These are phyloP conservation scores for Aspergillus mulundensis DNA, from an alignment of 495 filamentous ascomycete species.

Conservation along the genomic window DNA sequence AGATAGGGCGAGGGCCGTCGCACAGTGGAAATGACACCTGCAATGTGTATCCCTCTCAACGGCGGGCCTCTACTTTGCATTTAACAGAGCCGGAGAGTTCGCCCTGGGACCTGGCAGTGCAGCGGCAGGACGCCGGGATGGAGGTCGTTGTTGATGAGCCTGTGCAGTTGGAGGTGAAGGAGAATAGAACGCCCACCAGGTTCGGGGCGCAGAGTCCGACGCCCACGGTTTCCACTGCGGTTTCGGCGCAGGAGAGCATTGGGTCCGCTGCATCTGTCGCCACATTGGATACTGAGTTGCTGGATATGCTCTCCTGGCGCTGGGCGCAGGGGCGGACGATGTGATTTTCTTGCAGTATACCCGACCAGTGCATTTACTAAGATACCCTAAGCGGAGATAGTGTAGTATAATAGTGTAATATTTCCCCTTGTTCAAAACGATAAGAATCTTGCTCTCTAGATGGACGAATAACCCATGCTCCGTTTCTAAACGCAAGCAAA, in stretches of 20 bases:
- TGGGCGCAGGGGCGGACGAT: slow-evolving; percentile 11
- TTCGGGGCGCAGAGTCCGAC: background rate
- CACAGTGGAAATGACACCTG: too few species aligned
- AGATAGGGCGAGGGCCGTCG: too few species aligned
- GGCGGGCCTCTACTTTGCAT: too few species aligned
- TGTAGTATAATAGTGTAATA: too few species aligned
- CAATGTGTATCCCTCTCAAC: too few species aligned
- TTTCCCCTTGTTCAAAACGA: too few species aligned
- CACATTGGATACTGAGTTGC: slow-evolving; percentile 16
- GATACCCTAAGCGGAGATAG: too few species aligned
- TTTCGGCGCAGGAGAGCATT: background rate
- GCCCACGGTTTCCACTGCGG: background rate
- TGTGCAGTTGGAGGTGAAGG: too few species aligned
- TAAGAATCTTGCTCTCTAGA: too few species aligned
- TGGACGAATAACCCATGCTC: too few species aligned
- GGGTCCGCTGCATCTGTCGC: background rate
- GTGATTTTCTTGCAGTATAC: background rate
- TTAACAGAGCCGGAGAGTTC: background rate
- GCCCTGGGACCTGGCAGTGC: background rate
- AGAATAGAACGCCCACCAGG: too few species aligned
- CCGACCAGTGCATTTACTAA: too few species aligned
- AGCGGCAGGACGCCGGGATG: background rate
- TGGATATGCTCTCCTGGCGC: slow-evolving; percentile 25
- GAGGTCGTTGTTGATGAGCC: background rate
- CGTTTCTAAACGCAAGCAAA: background rate